Percentiles rank a stretch among this genome's conserved stretches.
These are phyloP conservation scores for Pseudofabraea citricarpa DNA, from an alignment of 2,329 filamentous ascomycete species.

Conservation along the genomic window DNA sequence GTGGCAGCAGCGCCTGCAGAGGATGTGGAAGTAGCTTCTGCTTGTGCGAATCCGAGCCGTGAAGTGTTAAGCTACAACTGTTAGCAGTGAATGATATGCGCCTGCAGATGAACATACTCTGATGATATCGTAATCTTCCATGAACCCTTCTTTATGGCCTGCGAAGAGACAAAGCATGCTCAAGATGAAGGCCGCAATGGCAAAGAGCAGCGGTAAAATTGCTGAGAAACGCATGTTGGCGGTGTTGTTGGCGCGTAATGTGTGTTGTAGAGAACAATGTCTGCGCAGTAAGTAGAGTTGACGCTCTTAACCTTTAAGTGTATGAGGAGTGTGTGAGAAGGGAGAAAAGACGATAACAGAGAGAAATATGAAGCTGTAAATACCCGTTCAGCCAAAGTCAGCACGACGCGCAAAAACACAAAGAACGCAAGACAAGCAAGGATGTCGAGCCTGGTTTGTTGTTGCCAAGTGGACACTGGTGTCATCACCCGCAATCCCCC, in stretches of 20 bases:
- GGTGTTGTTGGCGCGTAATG: neutral
- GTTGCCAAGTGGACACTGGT: no score
- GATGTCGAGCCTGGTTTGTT: no score
- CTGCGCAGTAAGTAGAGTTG: no score
- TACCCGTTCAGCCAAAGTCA: no score
- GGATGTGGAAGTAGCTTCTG: slow-evolving; percentile 13
- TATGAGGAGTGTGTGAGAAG: no score
- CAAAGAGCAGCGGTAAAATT: slow-evolving; percentile 44
- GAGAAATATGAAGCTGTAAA: no score
- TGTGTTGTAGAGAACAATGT: neutral
- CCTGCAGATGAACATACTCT: slow-evolving; percentile 44
- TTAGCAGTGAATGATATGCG: neutral
- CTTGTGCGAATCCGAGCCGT: slow-evolving; percentile 38
- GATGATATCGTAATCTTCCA: slow-evolving; percentile 52
- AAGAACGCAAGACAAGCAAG: no score
- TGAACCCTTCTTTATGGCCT: slow-evolving; percentile 48
- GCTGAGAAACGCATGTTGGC: slow-evolving; percentile 39
- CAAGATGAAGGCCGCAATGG: slow-evolving; percentile 50
- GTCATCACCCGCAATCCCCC: no score
- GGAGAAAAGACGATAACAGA: no score
- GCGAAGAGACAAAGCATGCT: slow-evolving; percentile 57
- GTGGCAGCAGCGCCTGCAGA: slow-evolving; percentile 14
- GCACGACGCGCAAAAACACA: no score
- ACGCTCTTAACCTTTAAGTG: no score
- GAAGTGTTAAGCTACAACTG: slow-evolving; percentile 49